Conservation (phyloP, 495 filamentous ascomycete genomes). For the Aspergillus ostianus region DNA sequence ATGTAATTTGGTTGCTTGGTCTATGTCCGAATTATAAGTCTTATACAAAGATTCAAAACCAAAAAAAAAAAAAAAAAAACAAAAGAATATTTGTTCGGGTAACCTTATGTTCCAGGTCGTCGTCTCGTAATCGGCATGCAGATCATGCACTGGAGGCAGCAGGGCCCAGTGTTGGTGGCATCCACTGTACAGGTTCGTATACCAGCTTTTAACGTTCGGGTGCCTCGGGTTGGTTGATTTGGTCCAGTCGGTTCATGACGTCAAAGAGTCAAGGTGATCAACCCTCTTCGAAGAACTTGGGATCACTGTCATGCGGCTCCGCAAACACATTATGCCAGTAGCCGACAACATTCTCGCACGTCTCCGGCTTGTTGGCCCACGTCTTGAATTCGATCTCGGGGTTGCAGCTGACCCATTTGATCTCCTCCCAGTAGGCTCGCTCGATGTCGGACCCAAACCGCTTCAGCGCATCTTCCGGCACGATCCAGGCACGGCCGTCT, state of each 20-base stretch:
- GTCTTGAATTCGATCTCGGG: constrained; percentile 37
- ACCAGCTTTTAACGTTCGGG: neutral
- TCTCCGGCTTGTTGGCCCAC: constrained; percentile 36
- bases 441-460: constrained; percentile 53
- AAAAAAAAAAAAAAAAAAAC: constrained; percentile 6
- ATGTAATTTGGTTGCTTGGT: neutral
- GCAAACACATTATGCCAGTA: constrained; percentile 46
- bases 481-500: constrained; percentile 42
- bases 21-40: neutral
- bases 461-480: constrained; percentile 33
- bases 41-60: neutral
- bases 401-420: constrained; percentile 48
- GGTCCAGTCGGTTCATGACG: constrained; percentile 1
- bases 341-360: constrained; percentile 37
- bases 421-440: constrained; percentile 51
- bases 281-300: constrained; percentile 30
- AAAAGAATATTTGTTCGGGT: constrained; percentile 3
- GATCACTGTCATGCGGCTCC: constrained; percentile 36
- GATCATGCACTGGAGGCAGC: neutral
- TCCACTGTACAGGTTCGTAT: neutral
- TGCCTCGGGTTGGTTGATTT: neutral
- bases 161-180: neutral
- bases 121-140: constrained; percentile 19
- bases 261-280: constrained; percentile 11
- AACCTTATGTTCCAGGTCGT: constrained; percentile 8